phyloP scores from a whole-genome alignment of 2,329 filamentous ascomycete genomes.

The Lasiodiplodia hormozganensis region DNA sequence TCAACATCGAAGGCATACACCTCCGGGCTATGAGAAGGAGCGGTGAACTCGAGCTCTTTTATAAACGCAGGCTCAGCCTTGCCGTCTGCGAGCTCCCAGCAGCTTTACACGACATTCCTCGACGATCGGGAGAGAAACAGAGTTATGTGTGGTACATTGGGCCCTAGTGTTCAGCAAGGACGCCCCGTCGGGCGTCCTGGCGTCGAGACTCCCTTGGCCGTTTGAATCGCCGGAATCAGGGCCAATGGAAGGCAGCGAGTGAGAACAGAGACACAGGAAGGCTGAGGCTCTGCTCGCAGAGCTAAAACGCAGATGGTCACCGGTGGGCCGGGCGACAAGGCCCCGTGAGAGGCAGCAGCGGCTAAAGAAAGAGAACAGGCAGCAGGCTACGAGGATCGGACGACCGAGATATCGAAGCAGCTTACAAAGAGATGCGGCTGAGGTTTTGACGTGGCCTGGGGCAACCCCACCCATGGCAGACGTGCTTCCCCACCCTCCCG shows the following conservation, averaged over 20 bases:
- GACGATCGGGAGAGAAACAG: neutral
- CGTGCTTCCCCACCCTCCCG: constrained; percentile 1
- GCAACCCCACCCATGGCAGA: neutral
- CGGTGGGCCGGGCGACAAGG: constrained; percentile 8
- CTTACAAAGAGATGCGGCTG: constrained; percentile 11
- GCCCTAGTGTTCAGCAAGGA: neutral
- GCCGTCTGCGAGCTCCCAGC: neutral
- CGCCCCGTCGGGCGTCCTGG: neutral
- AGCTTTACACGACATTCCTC: neutral
- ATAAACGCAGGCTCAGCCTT: neutral
- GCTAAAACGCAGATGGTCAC: neutral
- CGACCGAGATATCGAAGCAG: neutral
- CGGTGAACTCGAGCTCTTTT: constrained; percentile 4
- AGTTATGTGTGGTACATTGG: neutral
- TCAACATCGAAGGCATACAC: neutral
- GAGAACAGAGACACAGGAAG: neutral
- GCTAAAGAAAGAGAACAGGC: neutral
- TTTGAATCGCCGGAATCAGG: neutral
- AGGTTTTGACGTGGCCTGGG: constrained; percentile 20
- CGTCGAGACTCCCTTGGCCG: neutral
- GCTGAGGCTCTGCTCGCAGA: neutral
- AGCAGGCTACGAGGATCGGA: constrained; percentile 2
- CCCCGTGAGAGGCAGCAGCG: constrained; percentile 12
- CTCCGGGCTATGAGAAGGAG: neutral
- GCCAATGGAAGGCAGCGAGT: constrained; percentile 5